These are phyloP conservation scores for Candida schatavii DNA, from an alignment of 805 yeast genomes.

Conservation along the genomic window DNA sequence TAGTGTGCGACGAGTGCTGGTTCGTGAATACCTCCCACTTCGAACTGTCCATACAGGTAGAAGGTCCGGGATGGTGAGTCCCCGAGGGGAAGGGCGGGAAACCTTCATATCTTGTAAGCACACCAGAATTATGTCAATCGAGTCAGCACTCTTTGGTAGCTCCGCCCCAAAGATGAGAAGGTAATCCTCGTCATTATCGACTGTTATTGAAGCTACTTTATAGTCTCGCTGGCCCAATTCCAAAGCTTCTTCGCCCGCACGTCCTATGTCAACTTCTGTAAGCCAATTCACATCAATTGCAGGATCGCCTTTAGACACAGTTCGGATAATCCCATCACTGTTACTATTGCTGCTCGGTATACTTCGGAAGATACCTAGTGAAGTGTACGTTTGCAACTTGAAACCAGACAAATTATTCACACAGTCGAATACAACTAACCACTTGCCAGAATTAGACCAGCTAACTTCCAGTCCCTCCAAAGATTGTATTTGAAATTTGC, in stretches of 20 bases:
- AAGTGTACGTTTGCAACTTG: slow-evolving; percentile 23
- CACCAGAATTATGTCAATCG: background rate
- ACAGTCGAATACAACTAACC: slow-evolving; percentile 28
- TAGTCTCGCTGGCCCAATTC: background rate
- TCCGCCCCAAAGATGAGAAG: background rate
- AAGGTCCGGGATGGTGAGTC: background rate
- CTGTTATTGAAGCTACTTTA: background rate
- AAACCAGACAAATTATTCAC: slow-evolving; percentile 25
- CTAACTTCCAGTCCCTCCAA: slow-evolving; percentile 9
- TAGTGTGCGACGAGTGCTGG: background rate
- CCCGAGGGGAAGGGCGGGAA: background rate
- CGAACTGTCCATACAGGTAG: background rate
- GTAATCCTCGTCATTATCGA: background rate
- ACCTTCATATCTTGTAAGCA: background rate
- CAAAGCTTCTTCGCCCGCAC: slow-evolving; percentile 6
- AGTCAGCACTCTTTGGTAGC: background rate
- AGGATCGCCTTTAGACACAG: slow-evolving; percentile 9
- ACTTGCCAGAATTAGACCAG: slow-evolving; percentile 36
- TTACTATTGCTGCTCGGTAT: slow-evolving; percentile 6
- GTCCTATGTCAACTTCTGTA: slow-evolving; percentile 10
- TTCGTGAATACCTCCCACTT: background rate
- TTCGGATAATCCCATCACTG: background rate
- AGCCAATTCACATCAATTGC: slow-evolving; percentile 14
- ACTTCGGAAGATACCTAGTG: slow-evolving; percentile 20
- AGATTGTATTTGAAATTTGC: slow-evolving; percentile 18